Evolutionary conservation across 2,329 filamentous ascomycete genomes (phyloP), one percentile per base, ranked within the genome.

Genomic region (Leptographium procerum): DNA sequence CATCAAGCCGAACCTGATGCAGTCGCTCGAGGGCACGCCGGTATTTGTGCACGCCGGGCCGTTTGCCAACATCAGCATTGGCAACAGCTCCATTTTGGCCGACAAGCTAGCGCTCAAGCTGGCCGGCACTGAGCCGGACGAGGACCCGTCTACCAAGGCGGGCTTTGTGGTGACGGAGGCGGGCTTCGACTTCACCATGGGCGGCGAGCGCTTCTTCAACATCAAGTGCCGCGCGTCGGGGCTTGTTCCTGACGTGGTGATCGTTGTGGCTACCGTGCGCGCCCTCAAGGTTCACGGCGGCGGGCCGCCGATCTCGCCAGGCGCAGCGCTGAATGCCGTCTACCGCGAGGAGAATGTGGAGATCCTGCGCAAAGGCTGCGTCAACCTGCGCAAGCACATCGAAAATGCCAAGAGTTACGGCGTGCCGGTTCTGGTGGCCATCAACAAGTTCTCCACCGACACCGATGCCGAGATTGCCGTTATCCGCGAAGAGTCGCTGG

Each of bases 111-210:
- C 94, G 1, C 78, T 99, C 64, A 99, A 99, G 80, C 86, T 99
- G 63, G 88, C 91, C 5, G 94, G 94, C 68, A 96, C 92, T 1
- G 94, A 99, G 73, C 81, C 85, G 7, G 92, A 95, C 64, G 94
- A 97, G 76, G 83, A 95, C 66, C 83, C 91, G 68, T 78, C 84
- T 55, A 77, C 85, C 65, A 92, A 94, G 78, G 83, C 88, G 33
- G 94, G 94, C 11, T 97, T 94, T 67, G 92, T 96, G 26, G 86
- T 99, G 43, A 99, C 94, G 1, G 94, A 99, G 73, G 92, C 94
- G 57, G 94, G 94, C 11, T 99, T 99, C 72, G 94, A 99, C 74
- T 99, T 99, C 76, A 97, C 94, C 67, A 99, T 99, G 94, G 94
- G 94, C 64, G 94, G 94, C 63, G 94, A 99, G 80, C 88, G 94